A percentile compares a stretch with the other conserved stretches of the same genome.
Conservation (phyloP, 495 filamentous ascomycete genomes). For the Jackrogersella multiformis region DNA sequence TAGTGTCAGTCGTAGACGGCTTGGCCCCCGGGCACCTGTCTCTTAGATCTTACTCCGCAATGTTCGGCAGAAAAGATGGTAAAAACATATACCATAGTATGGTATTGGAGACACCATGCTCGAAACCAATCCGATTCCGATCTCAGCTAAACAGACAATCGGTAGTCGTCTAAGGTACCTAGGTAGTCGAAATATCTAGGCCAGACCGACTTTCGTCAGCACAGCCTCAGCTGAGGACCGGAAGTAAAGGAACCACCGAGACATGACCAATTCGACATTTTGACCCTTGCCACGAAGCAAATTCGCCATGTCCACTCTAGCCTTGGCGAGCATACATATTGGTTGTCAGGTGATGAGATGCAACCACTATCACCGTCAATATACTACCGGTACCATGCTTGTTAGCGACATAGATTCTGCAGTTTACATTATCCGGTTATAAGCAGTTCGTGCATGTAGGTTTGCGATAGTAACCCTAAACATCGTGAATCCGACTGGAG, state of each 20-base stretch:
- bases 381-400: constrained; percentile 19
- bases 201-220: constrained; percentile 14
- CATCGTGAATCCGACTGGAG: not conserved
- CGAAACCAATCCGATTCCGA: constrained; percentile 12
- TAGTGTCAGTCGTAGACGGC: constrained; percentile 22
- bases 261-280: not conserved
- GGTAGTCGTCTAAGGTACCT: constrained; percentile 15
- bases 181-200: not conserved
- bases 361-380: not conserved
- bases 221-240: constrained; percentile 24
- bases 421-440: constrained; percentile 19
- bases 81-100: not conserved
- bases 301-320: not conserved
- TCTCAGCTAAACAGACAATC: constrained; percentile 6
- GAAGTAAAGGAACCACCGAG: constrained; percentile 27
- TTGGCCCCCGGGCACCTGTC: constrained; percentile 19
- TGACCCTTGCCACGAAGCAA: not conserved
- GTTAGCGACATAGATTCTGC: constrained; percentile 23
- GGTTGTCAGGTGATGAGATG: not conserved
- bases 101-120: not conserved
- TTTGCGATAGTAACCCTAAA: not conserved
- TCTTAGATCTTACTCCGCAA: constrained; percentile 41
- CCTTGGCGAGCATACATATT: constrained; percentile 19
- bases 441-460: not conserved
- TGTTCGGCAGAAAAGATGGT: constrained; percentile 27